Percentiles rank a stretch among this genome's conserved stretches.
These are phyloP conservation scores for Forsythia viridissima DNA, from an alignment of 257 asterid genomes.

Conservation along the genomic window DNA sequence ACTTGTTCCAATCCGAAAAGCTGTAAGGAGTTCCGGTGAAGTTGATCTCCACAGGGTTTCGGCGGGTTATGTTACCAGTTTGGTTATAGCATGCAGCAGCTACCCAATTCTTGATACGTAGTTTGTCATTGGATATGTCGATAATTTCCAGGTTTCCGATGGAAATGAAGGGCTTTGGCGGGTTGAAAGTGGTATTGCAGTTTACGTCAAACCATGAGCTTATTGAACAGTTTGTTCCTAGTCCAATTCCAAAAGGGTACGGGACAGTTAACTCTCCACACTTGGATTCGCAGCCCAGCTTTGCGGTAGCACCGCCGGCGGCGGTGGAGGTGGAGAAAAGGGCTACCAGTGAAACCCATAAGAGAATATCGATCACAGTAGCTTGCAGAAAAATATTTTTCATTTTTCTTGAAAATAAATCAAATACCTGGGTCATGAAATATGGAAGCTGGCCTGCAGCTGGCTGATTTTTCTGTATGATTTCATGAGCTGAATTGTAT, in stretches of 20 bases:
- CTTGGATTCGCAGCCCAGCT: slow-evolving; percentile 24
- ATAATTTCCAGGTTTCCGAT: background rate
- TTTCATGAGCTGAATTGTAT: no score
- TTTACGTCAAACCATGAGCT: slow-evolving; percentile 17
- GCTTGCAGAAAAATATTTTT: background rate
- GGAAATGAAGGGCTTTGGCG: slow-evolving; percentile 18
- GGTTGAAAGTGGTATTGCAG: slow-evolving; percentile 26
- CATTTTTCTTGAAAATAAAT: no score
- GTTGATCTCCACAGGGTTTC: background rate
- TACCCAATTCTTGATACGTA: slow-evolving; percentile 23
- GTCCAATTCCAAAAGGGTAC: slow-evolving; percentile 41
- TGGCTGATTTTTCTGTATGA: no score
- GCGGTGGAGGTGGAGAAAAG: background rate
- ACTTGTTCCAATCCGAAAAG: slow-evolving; percentile 36
- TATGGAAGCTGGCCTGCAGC: background rate
- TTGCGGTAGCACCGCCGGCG: background rate
- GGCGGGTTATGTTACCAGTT: background rate
- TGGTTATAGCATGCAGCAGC: slow-evolving; percentile 5
- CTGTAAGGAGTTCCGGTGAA: slow-evolving; percentile 21
- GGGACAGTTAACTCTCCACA: slow-evolving; percentile 35
- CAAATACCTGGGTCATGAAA: background rate
- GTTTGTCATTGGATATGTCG: background rate
- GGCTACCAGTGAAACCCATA: background rate
- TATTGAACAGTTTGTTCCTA: slow-evolving; percentile 28
- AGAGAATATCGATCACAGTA: no score